These are phyloP conservation scores for Talaromyces piceae DNA, from an alignment of 2,329 filamentous ascomycete genomes.

Conservation along the genomic window DNA sequence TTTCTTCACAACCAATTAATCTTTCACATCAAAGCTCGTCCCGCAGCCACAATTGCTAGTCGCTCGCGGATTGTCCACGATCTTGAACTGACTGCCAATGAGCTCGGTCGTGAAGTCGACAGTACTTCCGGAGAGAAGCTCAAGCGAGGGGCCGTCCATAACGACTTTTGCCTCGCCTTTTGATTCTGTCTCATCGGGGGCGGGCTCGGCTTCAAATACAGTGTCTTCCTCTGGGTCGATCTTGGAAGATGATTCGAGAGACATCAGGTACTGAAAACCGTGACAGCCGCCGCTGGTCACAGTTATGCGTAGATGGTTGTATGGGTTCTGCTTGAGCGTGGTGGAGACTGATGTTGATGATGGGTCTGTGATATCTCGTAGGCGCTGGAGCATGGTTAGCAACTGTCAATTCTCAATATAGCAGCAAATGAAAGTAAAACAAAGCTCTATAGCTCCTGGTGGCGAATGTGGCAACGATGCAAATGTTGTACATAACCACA, in stretches of 20 bases:
- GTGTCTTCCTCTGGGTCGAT: conserved; percentile 72
- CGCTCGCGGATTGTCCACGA: conserved; percentile 84
- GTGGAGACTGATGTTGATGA: conserved; percentile 31
- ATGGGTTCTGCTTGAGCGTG: conserved; percentile 52
- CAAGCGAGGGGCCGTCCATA: conserved; percentile 78
- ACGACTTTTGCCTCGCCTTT: conserved; percentile 65
- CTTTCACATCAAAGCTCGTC: conserved; percentile 92
- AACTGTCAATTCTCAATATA: background rate
- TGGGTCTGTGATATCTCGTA: conserved; percentile 63
- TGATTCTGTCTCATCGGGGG: conserved; percentile 18
- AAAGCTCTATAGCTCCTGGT: background rate
- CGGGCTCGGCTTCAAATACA: conserved; percentile 63
- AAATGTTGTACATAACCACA: too few relatives aligned
- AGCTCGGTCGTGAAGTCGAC: conserved; percentile 95
- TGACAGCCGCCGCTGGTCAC: conserved; percentile 94
- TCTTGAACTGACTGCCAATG: conserved; percentile 92
- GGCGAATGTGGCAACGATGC: background rate
- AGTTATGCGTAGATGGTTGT: conserved; percentile 79
- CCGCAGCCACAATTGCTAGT: conserved; percentile 95
- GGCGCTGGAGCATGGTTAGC: conserved; percentile 41
- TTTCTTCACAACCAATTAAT: conserved; percentile 32
- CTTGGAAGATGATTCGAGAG: conserved; percentile 54
- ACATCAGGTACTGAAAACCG: conserved; percentile 97
- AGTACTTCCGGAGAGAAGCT: conserved; percentile 85
- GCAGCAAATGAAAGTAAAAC: background rate